phyloP scores from a whole-genome alignment of 805 yeast genomes.

The Nakazawaea wyomingensis region DNA sequence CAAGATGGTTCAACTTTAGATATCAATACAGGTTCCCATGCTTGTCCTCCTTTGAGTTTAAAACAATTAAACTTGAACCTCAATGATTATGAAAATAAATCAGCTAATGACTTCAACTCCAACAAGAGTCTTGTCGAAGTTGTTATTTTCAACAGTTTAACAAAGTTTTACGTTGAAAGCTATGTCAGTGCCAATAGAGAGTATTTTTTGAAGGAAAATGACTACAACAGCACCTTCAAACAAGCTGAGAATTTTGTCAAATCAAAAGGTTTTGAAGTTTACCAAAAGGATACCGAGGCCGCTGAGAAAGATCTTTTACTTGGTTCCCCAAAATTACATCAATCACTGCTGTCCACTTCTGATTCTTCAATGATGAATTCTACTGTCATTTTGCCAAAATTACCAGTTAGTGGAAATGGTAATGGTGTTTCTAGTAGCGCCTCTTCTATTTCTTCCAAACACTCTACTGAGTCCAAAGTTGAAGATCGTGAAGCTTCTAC shows the following conservation, averaged over 20 bases:
- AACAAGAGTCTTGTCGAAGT: not conserved
- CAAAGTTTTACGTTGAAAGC: constrained; percentile 5
- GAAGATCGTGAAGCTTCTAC: too few species aligned
- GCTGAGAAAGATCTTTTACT: not conserved
- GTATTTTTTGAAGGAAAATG: constrained; percentile 6
- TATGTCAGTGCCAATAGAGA: not conserved
- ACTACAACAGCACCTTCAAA: not conserved
- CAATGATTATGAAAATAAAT: not conserved
- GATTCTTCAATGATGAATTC: constrained; percentile 7
- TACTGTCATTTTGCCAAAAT: constrained; percentile 11
- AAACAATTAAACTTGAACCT: constrained; percentile 4
- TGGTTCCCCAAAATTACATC: not conserved
- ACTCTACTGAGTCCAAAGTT: not conserved
- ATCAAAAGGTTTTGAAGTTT: constrained; percentile 1
- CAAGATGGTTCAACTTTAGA: not conserved
- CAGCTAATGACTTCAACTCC: constrained; percentile 4
- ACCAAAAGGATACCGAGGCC: not conserved
- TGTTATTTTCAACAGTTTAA: constrained; percentile 3
- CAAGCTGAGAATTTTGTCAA: constrained; percentile 2
- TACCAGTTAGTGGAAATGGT: not conserved
- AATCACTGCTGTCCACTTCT: not conserved
- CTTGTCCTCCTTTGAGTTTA: constrained; percentile 1
- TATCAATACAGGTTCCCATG: constrained; percentile 3
- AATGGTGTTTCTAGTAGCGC: not conserved
- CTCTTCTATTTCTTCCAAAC: not conserved